Evolutionary conservation across 148 eudicot genomes (phyloP).

Genomic region (Selenicereus undatus): DNA sequence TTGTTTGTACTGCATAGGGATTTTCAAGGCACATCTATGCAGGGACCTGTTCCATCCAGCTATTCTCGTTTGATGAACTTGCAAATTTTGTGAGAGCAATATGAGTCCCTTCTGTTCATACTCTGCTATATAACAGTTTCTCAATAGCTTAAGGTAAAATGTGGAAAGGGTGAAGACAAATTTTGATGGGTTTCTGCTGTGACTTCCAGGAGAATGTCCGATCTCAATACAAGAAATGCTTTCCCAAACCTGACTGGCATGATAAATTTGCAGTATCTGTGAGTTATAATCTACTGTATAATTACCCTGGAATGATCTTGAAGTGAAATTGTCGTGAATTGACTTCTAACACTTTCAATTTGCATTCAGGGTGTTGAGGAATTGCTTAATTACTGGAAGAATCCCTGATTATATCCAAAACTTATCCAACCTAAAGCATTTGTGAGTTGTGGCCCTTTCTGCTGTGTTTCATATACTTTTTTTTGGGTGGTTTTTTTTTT

Average conservation of each 20-base stretch:
- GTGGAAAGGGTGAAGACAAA: not conserved
- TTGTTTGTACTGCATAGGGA: conserved; percentile 25
- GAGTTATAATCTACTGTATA: conserved; percentile 28
- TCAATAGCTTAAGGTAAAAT: not conserved
- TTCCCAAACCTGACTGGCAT: conserved; percentile 51
- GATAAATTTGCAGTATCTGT: conserved; percentile 42
- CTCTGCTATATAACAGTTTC: not conserved
- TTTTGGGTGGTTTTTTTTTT: not conserved
- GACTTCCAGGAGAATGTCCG: conserved; percentile 71
- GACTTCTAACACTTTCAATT: conserved; percentile 1
- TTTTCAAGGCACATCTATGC: conserved; percentile 72
- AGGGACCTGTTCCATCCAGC: conserved; percentile 75
- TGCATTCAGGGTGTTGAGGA: conserved; percentile 58
- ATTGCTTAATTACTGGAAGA: conserved; percentile 56
- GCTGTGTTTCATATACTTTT: not conserved
- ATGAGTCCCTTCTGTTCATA: not conserved
- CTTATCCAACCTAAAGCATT: conserved; percentile 22
- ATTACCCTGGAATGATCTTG: not conserved
- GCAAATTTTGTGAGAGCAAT: conserved; percentile 44
- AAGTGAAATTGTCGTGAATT: not conserved
- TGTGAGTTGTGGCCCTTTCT: conserved; percentile 20
- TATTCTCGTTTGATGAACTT: conserved; percentile 46
- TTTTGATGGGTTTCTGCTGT: conserved; percentile 16
- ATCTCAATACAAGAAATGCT: conserved; percentile 36
- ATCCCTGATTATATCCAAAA: conserved; percentile 51